A percentile compares a stretch with the other conserved stretches of the same genome.
phyloP scores from a whole-genome alignment of 257 asterid genomes.

The Nicotiana benthamiana region DNA sequence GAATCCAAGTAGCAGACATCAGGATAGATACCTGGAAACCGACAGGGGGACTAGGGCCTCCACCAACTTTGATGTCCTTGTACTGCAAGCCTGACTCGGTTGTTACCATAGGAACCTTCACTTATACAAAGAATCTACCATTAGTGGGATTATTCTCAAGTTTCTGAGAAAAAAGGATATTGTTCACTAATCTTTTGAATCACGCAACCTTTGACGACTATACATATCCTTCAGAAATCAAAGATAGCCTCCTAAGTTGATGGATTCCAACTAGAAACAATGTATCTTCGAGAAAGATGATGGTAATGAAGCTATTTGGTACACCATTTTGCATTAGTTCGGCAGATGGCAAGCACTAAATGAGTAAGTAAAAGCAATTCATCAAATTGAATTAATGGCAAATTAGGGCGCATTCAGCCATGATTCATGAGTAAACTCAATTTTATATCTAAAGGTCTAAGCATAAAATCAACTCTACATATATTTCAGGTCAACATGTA shows the following conservation, averaged over 20 bases:
- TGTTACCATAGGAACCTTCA: constrained; percentile 77
- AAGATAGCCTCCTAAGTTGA: background rate
- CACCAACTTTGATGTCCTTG: constrained; percentile 84
- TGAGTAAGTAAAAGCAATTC: background rate
- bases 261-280: background rate
- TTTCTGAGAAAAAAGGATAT: background rate
- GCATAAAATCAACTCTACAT: background rate
- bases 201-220: background rate
- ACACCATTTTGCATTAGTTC: background rate
- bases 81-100: constrained; percentile 92
- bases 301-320: background rate
- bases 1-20: background rate
- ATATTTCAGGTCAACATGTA: background rate
- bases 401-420: background rate
- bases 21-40: constrained; percentile 74
- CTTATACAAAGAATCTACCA: background rate
- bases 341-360: background rate
- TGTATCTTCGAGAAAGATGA: background rate
- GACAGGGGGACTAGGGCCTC: constrained; percentile 90
- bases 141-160: constrained; percentile 4
- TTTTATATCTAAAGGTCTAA: background rate
- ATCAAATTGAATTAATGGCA: background rate
- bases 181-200: background rate
- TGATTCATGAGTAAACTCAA: background rate
- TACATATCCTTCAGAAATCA: background rate